A percentile compares a stretch with the other conserved stretches of the same genome.
Conservation (phyloP, 352 stramenopile species). For the Phytophthora hybrid region DNA sequence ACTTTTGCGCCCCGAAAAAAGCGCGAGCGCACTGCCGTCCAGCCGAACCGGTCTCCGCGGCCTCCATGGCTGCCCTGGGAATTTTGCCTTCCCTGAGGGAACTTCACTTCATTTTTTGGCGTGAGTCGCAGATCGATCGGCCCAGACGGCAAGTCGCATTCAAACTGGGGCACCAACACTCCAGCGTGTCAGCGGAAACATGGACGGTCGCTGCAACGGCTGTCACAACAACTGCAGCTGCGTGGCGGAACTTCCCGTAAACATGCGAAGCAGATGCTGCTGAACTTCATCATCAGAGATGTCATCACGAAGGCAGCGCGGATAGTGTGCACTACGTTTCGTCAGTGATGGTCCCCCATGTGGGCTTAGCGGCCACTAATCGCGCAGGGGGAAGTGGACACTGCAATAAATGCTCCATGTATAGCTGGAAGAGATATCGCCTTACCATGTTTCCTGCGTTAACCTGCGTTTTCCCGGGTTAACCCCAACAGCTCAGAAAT, state of each 20-base stretch:
- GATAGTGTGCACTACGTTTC: background rate
- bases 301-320: background rate
- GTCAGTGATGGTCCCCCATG: background rate
- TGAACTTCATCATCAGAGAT: background rate
- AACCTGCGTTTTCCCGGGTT: no score
- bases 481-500: no score
- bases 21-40: background rate
- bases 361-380: no score
- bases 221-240: conserved; percentile 35
- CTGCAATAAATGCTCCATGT: no score
- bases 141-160: conserved; percentile 3
- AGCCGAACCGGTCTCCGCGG: conserved; percentile 9
- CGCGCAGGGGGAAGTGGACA: background rate
- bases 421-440: no score
- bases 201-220: conserved; percentile 20
- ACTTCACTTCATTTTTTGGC: conserved; percentile 5
- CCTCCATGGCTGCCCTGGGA: conserved; percentile 1
- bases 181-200: conserved; percentile 2
- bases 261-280: background rate
- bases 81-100: conserved; percentile 7
- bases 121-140: conserved; percentile 10
- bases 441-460: no score
- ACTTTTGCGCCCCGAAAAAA: conserved; percentile 18
- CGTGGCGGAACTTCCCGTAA: conserved; percentile 6
- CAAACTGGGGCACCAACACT: conserved; percentile 15